Conservation (phyloP, 345 rosid species). For the Bruguiera sexangula region DNA sequence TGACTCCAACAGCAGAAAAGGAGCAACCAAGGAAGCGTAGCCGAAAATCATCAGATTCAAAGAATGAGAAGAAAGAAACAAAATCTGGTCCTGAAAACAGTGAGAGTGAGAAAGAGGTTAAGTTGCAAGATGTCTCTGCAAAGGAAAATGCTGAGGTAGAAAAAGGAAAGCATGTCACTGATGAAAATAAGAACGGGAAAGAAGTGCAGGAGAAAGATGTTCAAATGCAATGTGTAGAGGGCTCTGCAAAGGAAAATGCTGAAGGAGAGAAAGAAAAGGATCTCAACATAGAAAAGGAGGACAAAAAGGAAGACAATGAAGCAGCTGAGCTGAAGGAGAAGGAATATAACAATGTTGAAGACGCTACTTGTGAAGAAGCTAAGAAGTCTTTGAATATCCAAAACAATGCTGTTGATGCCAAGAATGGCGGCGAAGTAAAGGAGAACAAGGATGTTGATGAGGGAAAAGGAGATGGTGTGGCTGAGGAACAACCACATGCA, state of each 20-base stretch:
- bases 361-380: conserved; percentile 15
- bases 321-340: conserved; percentile 13
- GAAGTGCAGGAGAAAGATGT: conserved; percentile 11
- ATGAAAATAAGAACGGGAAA: conserved; percentile 15
- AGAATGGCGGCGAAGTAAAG: conserved; percentile 6
- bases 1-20: conserved; percentile 64
- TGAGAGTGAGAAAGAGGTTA: conserved; percentile 32
- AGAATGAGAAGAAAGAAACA: conserved; percentile 44
- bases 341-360: conserved; percentile 22
- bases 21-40: conserved; percentile 64
- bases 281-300: conserved; percentile 12
- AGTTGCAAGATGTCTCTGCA: conserved; percentile 21
- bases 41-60: conserved; percentile 45
- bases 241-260: conserved; percentile 23
- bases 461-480: conserved; percentile 22
- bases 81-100: conserved; percentile 32
- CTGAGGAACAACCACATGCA: background rate
- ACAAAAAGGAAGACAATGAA: conserved; percentile 16
- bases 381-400: background rate
- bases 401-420: conserved; percentile 13
- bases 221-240: too few species aligned
- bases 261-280: conserved; percentile 24
- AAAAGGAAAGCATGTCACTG: conserved; percentile 19
- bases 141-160: conserved; percentile 25
- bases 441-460: conserved; percentile 5